These are phyloP conservation scores for Diaporthe helianthi DNA, from an alignment of 2,329 filamentous ascomycete genomes.

Conservation along the genomic window DNA sequence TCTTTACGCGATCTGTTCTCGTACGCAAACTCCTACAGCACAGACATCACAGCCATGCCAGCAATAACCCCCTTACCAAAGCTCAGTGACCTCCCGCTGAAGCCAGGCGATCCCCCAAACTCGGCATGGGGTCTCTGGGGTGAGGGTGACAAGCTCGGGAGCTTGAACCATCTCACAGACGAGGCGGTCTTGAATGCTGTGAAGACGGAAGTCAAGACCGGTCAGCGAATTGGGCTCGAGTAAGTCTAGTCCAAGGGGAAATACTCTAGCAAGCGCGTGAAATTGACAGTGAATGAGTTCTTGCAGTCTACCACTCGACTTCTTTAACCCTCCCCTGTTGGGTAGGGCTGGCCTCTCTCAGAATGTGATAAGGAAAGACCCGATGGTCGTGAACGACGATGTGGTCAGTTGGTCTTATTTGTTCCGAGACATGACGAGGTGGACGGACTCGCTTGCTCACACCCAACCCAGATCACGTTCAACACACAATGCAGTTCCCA, in stretches of 20 bases:
- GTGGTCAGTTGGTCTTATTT: not conserved
- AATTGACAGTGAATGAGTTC: not conserved
- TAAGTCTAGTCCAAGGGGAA: not conserved
- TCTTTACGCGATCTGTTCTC: not conserved
- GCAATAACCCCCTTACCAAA: not conserved
- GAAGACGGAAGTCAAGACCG: not conserved
- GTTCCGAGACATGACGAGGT: not conserved
- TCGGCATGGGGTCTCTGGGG: constrained; percentile 10
- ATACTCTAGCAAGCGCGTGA: not conserved
- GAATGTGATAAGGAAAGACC: not conserved
- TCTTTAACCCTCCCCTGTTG: not conserved
- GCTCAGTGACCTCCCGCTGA: not conserved
- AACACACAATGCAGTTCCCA: constrained; percentile 2
- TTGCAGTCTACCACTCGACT: not conserved
- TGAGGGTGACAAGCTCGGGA: not conserved
- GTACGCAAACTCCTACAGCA: too few relatives aligned
- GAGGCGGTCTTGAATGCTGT: not conserved
- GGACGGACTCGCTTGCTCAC: not conserved
- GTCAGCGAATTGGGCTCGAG: constrained; percentile 1
- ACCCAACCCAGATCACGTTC: not conserved
- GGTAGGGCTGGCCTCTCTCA: not conserved
- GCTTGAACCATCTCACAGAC: not conserved
- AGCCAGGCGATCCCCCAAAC: not conserved
- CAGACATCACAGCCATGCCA: not conserved
- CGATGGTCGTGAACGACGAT: not conserved